Evolutionary conservation across 495 filamentous ascomycete genomes (phyloP), one percentile per base, ranked within the genome.

Genomic region (Pyrenula aspistea): DNA sequence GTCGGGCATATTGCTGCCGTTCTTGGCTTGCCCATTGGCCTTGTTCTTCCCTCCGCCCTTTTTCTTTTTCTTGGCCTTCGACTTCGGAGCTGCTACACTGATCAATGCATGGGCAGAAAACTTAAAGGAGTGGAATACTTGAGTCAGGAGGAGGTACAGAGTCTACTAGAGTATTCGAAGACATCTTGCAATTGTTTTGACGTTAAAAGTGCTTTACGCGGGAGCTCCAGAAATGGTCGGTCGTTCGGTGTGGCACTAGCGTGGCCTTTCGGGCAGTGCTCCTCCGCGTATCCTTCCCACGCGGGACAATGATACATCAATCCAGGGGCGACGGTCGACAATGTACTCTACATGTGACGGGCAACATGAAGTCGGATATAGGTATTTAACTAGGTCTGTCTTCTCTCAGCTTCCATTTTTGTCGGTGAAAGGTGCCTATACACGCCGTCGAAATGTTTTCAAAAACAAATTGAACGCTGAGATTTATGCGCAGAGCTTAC

Each of bases 41-140:
- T 70, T 65, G 22, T 31, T 56, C 62, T 76, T 82, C 57, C 69
- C 65, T 56, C 67, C 70, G 57, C 67, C 77, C 69, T 80, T 85
- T 68, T 84, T 88, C 74, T 84, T 88, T 67, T 82, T 87, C 68
- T 77, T 82, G 66, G 80, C 86, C 76, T 85, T 88, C 60, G 83
- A 82, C 63, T 80, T 83, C 54, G 72, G 58, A 66, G 71, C 79
- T 79, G 59, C 48, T 70, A 31, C 53, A 62, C 20, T 52, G 8
- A 10, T 15, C 15, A 42, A 4, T 42, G 31, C 31, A 42, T 8
- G 31, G 31, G 4, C 4, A 42, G 31, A 15, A 42, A 42, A 42
- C n/a, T n/a, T n/a, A n/a, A n/a, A n/a, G n/a, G 15, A 15, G 31
- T 42, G 8, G 31, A 42, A 8, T 42, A 42, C 31, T 15, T 42